These are phyloP conservation scores for Lactarius deliciosus DNA, from an alignment of 768 basidiomycete species.

Conservation along the genomic window DNA sequence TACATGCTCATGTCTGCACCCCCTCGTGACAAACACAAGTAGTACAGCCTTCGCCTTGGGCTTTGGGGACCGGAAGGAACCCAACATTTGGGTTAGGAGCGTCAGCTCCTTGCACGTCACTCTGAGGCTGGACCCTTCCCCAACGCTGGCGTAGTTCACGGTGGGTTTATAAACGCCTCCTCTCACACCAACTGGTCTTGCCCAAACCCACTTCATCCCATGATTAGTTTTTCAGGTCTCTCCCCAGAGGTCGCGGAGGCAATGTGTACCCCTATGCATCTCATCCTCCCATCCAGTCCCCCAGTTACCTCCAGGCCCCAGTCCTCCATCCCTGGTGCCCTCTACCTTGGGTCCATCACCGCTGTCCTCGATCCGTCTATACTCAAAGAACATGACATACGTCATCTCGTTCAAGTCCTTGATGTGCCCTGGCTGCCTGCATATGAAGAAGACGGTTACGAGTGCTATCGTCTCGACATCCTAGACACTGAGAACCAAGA, in stretches of 20 bases:
- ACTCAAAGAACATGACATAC: conserved; percentile 50
- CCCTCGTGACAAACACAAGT: not conserved
- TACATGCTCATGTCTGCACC: not conserved
- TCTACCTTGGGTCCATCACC: conserved; percentile 68
- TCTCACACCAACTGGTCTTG: conserved; percentile 4
- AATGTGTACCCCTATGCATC: conserved; percentile 85
- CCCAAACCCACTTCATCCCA: conserved; percentile 34
- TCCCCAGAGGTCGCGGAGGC: conserved; percentile 77
- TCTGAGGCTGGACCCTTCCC: conserved; percentile 21
- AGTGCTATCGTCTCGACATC: conserved; percentile 66
- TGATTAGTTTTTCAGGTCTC: conserved; percentile 79
- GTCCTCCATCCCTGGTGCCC: conserved; percentile 43
- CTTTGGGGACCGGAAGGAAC: not conserved
- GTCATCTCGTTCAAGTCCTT: conserved; percentile 64
- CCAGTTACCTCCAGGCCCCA: conserved; percentile 32
- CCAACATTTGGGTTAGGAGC: conserved; percentile 24
- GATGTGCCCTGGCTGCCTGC: conserved; percentile 62
- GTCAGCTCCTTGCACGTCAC: conserved; percentile 16
- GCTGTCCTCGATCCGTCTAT: conserved; percentile 57
- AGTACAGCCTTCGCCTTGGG: not conserved
- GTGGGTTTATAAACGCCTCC: conserved; percentile 21
- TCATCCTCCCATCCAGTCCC: conserved; percentile 47
- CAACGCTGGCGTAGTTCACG: conserved; percentile 1
- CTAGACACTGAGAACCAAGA: conserved; percentile 62
- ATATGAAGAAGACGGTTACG: conserved; percentile 37